phyloP scores from a whole-genome alignment of 2,329 filamentous ascomycete species.

The Phyllosticta paracitricarpa region DNA sequence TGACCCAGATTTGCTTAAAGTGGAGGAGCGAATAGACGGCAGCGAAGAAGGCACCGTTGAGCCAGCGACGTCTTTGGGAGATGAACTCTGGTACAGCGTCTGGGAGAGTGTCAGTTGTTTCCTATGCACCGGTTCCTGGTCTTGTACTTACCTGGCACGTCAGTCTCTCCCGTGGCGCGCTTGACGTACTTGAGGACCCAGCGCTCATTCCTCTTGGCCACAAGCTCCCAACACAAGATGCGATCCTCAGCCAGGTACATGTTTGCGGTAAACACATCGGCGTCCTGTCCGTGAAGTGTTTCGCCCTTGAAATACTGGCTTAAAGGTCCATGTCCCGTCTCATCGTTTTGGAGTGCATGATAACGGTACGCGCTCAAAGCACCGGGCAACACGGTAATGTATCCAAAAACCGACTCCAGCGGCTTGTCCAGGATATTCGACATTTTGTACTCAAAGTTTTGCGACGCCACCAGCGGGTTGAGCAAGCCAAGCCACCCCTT shows the following conservation, averaged over 20 bases:
- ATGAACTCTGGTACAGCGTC: conserved; percentile 94
- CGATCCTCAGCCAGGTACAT: conserved; percentile 89
- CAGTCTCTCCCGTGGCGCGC: conserved; percentile 90
- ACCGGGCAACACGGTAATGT: conserved; percentile 93
- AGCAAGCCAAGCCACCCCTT: conserved; percentile 71
- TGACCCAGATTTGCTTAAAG: conserved; percentile 84
- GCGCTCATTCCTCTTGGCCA: conserved; percentile 85
- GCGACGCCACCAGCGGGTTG: conserved; percentile 89
- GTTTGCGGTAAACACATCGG: conserved; percentile 95
- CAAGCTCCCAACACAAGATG: conserved; percentile 88
- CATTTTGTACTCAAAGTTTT: conserved; percentile 99
- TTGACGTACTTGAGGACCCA: conserved; percentile 99
- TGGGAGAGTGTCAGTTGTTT: conserved; percentile 23
- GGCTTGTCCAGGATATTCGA: conserved; percentile 98
- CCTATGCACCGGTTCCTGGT: background rate
- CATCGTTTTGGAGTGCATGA: conserved; percentile 91
- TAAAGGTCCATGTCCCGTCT: conserved; percentile 85
- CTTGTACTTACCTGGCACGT: conserved; percentile 70
- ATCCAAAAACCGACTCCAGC: conserved; percentile 92
- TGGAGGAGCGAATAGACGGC: conserved; percentile 96
- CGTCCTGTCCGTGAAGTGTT: conserved; percentile 88
- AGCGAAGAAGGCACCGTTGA: conserved; percentile 97
- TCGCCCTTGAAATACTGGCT: conserved; percentile 99
- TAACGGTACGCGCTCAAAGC: conserved; percentile 93
- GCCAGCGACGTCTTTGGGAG: conserved; percentile 89